These are phyloP conservation scores for Fraxinus nigra DNA, from an alignment of 305 asterid species.

Conservation along the genomic window DNA sequence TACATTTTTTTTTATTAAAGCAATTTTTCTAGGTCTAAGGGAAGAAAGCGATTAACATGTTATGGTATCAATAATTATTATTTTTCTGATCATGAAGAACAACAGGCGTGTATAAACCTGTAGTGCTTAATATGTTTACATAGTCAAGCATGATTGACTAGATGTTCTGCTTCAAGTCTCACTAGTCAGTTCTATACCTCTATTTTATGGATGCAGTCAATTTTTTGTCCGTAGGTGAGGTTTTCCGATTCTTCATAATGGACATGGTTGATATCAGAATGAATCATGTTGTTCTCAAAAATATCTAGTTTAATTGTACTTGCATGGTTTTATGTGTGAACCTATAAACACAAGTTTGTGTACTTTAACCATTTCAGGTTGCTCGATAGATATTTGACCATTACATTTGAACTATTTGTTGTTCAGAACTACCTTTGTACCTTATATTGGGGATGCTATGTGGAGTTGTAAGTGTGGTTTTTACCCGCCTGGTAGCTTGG, in stretches of 20 bases:
- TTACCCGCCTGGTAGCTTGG: slow-evolving; percentile 73
- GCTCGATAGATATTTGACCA: slow-evolving; percentile 30
- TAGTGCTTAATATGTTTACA: neutral
- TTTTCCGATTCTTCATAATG: slow-evolving; percentile 2
- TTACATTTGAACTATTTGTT: slow-evolving; percentile 27
- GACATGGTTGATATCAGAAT: slow-evolving; percentile 1
- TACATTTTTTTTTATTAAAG: neutral
- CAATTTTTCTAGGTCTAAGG: neutral
- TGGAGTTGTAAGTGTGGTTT: slow-evolving; percentile 91
- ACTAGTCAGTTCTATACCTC: neutral
- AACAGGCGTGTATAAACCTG: neutral
- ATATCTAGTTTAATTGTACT: neutral
- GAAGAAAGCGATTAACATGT: slow-evolving; percentile 2
- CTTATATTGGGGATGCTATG: slow-evolving; percentile 95
- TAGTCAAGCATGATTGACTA: neutral
- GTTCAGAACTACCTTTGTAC: slow-evolving; percentile 90
- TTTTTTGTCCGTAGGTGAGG: neutral
- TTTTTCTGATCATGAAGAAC: neutral
- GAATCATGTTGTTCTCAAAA: neutral
- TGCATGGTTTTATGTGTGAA: neutral
- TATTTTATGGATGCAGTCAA: slow-evolving; percentile 1
- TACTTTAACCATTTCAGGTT: slow-evolving; percentile 18
- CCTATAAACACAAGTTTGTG: slow-evolving; percentile 19
- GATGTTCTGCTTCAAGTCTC: slow-evolving; percentile 3
- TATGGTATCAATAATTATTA: neutral